Conservation (phyloP, 2,329 filamentous ascomycete species). For the Colletotrichum siamense region DNA sequence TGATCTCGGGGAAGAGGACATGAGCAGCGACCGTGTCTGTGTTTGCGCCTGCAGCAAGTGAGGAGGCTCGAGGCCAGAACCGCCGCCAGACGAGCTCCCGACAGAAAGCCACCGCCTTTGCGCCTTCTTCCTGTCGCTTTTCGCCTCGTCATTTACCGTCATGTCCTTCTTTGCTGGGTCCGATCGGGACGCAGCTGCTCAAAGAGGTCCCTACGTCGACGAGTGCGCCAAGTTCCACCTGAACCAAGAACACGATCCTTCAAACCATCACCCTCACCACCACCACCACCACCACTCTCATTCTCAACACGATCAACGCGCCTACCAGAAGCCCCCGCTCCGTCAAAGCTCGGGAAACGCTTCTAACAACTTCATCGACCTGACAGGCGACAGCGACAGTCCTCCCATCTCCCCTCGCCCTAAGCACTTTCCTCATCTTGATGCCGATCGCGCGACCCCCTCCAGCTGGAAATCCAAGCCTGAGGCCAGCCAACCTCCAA, state of each 20-base stretch:
- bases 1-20: constrained; percentile 18
- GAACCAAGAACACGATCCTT: not conserved
- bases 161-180: constrained; percentile 14
- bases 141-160: not conserved
- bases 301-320: not conserved
- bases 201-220: constrained; percentile 11
- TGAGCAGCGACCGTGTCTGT: constrained; percentile 20
- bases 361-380: constrained; percentile 3
- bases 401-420: not conserved
- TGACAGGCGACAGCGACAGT: constrained; percentile 9
- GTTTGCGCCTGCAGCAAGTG: constrained; percentile 18
- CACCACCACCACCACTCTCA: not conserved
- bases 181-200: constrained; percentile 11
- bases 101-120: not conserved
- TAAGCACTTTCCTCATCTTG: not conserved
- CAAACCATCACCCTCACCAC: not conserved
- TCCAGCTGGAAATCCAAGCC: not conserved
- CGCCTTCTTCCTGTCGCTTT: not conserved
- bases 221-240: not conserved
- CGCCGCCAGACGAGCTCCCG: not conserved
- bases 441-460: constrained; percentile 3
- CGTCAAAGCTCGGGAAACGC: not conserved
- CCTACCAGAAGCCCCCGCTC: not conserved
- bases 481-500: not conserved
- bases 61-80: constrained; percentile 14